These are phyloP conservation scores for Chenopodium formosanum DNA, from an alignment of 148 eudicot genomes.

Conservation along the genomic window DNA sequence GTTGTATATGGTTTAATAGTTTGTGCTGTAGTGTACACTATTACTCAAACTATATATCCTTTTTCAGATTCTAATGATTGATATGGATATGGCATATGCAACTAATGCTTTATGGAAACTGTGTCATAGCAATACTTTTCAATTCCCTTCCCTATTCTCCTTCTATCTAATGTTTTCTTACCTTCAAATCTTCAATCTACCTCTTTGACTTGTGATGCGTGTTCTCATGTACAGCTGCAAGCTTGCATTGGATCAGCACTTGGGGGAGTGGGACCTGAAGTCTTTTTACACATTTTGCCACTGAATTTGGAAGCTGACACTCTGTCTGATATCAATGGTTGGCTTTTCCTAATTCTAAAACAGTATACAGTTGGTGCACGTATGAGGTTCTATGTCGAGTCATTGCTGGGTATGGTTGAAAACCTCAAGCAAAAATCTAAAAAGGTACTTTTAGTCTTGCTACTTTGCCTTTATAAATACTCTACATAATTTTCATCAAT, in stretches of 20 bases:
- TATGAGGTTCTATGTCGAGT: constrained; percentile 64
- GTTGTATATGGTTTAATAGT: not conserved
- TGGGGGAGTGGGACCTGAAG: constrained; percentile 92
- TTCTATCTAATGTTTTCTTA: not conserved
- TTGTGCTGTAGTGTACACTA: not conserved
- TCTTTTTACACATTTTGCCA: constrained; percentile 68
- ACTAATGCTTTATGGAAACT: not conserved
- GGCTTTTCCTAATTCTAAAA: constrained; percentile 89
- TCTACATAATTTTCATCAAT: not conserved
- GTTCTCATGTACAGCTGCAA: constrained; percentile 59
- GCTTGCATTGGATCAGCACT: constrained; percentile 89
- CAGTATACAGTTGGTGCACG: constrained; percentile 75
- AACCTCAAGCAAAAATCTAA: constrained; percentile 58
- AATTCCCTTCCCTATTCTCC: not conserved
- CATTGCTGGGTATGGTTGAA: constrained; percentile 50
- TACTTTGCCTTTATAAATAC: not conserved
- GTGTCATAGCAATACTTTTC: not conserved
- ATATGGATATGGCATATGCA: not conserved
- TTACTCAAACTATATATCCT: not conserved
- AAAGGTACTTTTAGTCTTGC: constrained; percentile 43
- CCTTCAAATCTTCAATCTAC: not conserved
- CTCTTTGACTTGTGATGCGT: constrained; percentile 12
- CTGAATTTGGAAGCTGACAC: constrained; percentile 66
- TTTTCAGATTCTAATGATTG: not conserved
- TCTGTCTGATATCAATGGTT: constrained; percentile 65